phyloP scores from a whole-genome alignment of 2,329 filamentous ascomycete species.

The Cordyceps militaris region DNA sequence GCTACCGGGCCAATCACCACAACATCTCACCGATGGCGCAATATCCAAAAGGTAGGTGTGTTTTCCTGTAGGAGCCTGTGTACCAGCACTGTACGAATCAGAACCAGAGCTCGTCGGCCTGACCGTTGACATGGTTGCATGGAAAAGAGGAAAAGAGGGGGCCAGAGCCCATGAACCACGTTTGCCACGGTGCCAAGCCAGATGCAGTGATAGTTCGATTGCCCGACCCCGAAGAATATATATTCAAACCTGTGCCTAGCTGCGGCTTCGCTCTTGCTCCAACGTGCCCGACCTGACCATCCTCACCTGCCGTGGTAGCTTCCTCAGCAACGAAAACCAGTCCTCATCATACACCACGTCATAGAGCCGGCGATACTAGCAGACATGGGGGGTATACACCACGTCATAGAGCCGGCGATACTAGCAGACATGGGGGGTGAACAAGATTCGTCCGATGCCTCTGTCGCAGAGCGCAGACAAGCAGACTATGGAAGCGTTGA shows the following conservation, averaged over 20 bases:
- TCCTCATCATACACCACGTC: no score
- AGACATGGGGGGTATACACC: background rate
- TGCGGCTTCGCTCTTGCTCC: background rate
- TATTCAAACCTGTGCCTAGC: background rate
- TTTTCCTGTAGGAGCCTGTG: background rate
- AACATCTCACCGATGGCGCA: conserved; percentile 6
- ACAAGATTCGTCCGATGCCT: background rate
- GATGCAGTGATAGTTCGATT: background rate
- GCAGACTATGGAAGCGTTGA: conserved; percentile 8
- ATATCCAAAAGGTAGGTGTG: background rate
- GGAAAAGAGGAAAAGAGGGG: conserved; percentile 3
- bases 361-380: background rate
- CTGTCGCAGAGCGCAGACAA: background rate
- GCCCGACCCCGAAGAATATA: background rate
- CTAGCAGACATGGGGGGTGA: background rate
- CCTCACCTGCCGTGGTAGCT: background rate
- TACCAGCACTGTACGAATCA: background rate
- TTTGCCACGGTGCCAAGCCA: no score
- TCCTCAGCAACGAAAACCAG: no score
- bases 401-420: conserved; percentile 1
- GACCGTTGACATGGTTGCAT: background rate
- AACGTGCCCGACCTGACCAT: background rate
- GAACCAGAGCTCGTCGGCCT: background rate
- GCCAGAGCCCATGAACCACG: no score
- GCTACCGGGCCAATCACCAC: conserved; percentile 7